phyloP scores from a whole-genome alignment of 1,284 basidiomycete species.

The Rhodotorula mucilaginosa region DNA sequence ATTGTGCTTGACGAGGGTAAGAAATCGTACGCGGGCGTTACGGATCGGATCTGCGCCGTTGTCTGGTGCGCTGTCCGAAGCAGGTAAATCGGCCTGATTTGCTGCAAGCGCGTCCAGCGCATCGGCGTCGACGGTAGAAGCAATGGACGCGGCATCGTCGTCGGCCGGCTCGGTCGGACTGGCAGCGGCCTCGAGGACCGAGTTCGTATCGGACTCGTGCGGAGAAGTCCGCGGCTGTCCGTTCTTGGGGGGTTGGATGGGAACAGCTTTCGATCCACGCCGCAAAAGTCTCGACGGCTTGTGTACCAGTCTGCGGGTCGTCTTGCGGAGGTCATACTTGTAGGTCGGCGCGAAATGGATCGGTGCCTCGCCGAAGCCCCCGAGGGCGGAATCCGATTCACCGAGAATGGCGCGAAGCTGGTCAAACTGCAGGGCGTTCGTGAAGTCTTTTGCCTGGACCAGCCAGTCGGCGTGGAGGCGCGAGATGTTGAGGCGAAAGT shows the following conservation, averaged over 20 bases:
- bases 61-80: slow-evolving; percentile 8
- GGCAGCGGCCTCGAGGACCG: neutral
- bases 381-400: slow-evolving; percentile 53
- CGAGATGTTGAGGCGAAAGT: slow-evolving; percentile 56
- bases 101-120: slow-evolving; percentile 1
- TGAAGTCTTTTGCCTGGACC: slow-evolving; percentile 52
- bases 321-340: slow-evolving; percentile 29
- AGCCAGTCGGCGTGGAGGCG: slow-evolving; percentile 58
- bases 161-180: slow-evolving; percentile 2
- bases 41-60: slow-evolving; percentile 20
- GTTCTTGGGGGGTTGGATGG: neutral
- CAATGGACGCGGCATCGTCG: neutral
- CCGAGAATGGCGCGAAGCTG: slow-evolving; percentile 71
- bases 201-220: neutral
- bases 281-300: slow-evolving; percentile 24
- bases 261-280: neutral
- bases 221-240: neutral
- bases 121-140: neutral
- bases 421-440: slow-evolving; percentile 61
- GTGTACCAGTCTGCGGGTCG: slow-evolving; percentile 14
- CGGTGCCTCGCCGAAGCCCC: slow-evolving; percentile 66
- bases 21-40: slow-evolving; percentile 35
- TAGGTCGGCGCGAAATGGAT: slow-evolving; percentile 66
- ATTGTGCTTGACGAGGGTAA: slow-evolving; percentile 37
- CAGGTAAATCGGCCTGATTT: neutral